phyloP scores from a whole-genome alignment of 768 basidiomycete genomes.

The Hortiboletus flavorubellus region DNA sequence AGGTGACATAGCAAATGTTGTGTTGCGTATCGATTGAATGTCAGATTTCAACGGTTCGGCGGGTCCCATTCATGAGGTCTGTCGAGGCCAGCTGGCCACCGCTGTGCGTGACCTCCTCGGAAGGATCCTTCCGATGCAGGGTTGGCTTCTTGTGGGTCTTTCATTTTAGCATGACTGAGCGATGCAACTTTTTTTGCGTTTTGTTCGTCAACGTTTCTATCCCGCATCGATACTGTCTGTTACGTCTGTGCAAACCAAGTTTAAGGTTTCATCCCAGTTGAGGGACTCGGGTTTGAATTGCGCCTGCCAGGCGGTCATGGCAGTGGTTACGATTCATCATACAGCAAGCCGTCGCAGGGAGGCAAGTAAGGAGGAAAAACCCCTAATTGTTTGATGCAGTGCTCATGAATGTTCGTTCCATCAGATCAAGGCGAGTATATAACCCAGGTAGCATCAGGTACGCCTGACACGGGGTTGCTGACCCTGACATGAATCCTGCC shows the following conservation, averaged over 20 bases:
- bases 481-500: not conserved
- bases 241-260: not conserved
- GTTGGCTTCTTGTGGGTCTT: not conserved
- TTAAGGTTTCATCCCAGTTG: not conserved
- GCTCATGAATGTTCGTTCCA: not conserved
- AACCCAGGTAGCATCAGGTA: not conserved
- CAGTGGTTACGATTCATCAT: too few relatives aligned
- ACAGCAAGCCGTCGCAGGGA: not conserved
- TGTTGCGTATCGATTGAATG: constrained; percentile 22
- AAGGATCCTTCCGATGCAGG: not conserved
- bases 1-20: constrained; percentile 32
- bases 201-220: not conserved
- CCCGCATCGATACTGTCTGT: not conserved
- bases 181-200: not conserved
- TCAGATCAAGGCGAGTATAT: not conserved
- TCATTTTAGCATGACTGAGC: not conserved
- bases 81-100: not conserved
- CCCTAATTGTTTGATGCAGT: not conserved
- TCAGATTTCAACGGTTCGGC: not conserved
- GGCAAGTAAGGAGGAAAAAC: too few relatives aligned
- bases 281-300: not conserved
- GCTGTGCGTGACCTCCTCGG: not conserved
- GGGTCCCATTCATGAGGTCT: not conserved
- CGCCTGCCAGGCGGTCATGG: not conserved
- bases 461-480: too few relatives aligned